Base-by-base conservation (phyloP, 2,329 filamentous ascomycete genomes). In the Penicillium polonicum region DNA sequence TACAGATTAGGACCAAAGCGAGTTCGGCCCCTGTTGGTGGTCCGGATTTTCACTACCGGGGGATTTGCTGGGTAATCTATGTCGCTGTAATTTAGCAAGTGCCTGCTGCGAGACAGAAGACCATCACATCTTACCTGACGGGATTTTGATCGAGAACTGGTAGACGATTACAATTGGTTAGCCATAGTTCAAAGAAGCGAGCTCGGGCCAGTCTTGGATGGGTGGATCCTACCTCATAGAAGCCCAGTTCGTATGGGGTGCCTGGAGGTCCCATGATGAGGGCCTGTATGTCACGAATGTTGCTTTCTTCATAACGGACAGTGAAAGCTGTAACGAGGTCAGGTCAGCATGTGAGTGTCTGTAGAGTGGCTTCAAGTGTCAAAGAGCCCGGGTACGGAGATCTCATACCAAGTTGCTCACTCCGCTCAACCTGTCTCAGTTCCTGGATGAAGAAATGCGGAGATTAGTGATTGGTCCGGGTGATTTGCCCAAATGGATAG, bases 1-100 rank as follows among this genome's bases (percentile, higher is more conserved):
- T 99, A 99, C 60, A 99, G 96, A 71, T 99, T 99, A 4, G 94
- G 94, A 69, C 97, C 97, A 80, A 97, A 97, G 8, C 94, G 87
- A 70, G 88, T 92, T 58, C 88, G 83, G 12, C 93, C 93, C n/a
- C 83, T 81, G 71, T 97, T 97, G 1, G 93, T 99, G 0, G 94
- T 97, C 42, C 87, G 83, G 27, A 89, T 88, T 25, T 81, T 85
- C 27, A 88, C 85, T 23, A 67, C 69, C 0, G 86, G 86, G 6
- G 85, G 80, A 60, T 80, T 84, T 57, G 81, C 84, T 6, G 94
- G 94, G 70, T 99, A 99, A 3, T 96, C 92, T 91, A 67, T 33
- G 6, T 53, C 51, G 29, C n/a, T 43, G 27, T 49, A 39, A 44
- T 39, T 43, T 43, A 41, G 54, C 31, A 58, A 29, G 23, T 12